Evolutionary conservation across 768 basidiomycete species (phyloP).

Genomic region (Russula ochroleuca): DNA sequence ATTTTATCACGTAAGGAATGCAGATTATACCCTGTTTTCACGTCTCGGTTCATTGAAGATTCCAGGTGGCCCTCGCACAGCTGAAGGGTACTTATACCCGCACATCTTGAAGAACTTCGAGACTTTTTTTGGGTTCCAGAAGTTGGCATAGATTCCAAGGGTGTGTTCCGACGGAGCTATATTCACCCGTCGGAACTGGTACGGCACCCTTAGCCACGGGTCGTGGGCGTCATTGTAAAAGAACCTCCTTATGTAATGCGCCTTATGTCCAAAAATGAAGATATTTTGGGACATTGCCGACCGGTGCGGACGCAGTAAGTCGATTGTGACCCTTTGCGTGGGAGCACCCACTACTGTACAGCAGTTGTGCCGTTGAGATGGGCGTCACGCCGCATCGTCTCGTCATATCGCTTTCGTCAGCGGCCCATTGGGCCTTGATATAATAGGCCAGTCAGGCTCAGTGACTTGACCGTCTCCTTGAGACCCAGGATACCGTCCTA

Average conservation of each 20-base stretch:
- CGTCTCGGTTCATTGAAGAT: background rate
- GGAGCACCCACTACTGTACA: background rate
- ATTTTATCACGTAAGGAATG: slow-evolving; percentile 22
- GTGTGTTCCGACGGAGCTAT: background rate
- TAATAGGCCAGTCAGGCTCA: background rate
- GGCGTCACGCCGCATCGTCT: background rate
- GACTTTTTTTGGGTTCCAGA: background rate
- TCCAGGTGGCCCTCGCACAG: slow-evolving; percentile 20
- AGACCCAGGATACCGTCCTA: background rate
- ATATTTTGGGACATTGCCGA: background rate
- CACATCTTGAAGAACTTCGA: background rate
- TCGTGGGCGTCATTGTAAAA: no score
- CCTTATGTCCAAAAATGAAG: background rate
- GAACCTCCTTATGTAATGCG: background rate
- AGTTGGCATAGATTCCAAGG: background rate
- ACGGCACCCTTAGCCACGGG: no score
- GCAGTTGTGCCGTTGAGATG: background rate
- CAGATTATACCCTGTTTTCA: background rate
- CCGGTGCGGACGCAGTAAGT: background rate
- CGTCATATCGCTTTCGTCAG: slow-evolving; percentile 18
- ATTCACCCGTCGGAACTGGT: background rate
- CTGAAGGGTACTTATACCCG: slow-evolving; percentile 20
- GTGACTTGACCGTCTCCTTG: background rate
- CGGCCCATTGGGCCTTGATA: background rate
- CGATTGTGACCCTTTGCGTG: background rate